Evolutionary conservation across 208 protist genomes (phyloP), one percentile per base, ranked within the genome.

Genomic region (Jaenimonas drosophilae): DNA sequence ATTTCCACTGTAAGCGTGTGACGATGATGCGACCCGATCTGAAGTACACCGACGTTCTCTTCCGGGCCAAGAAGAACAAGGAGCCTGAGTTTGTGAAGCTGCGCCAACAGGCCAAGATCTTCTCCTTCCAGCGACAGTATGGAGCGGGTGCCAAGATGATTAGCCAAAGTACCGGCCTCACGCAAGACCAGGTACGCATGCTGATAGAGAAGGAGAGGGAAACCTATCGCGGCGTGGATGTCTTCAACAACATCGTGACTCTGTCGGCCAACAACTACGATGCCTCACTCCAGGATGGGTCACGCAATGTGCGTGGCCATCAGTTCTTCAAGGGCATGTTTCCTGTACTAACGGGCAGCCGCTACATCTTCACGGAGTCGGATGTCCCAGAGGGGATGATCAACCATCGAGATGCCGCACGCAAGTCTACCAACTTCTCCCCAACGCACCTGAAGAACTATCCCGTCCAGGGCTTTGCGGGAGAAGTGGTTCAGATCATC

Each of bases 91-190:
- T 91, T 63, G 81, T 90, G 36, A 90, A 92, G 64, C 59, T 92
- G 49, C 76, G 89, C 7, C 85, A 93, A 58, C 88, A 94, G 56
- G 89, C 89, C 3, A 96, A 96, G 55, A 91, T 94, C 31, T 96
- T 96, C 61, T 94, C 85, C 28, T 96, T 96, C 49, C 89, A 96
- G 60, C 64, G 89, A 38, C 89, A 96, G 64, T 96, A 96, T 63
- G 89, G 89, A 38, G 89, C 89, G 2, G 89, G 89, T 1, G 86
- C 77, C 32, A 85, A 80, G 54, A 93, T 92, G 85, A 85, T 96
- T 49, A 91, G 83, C 56, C 62, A 88, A 51, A 91, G 82, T 48
- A 96, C 89, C 0, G 86, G 86, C 4, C 65, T 96, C 17, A 88
- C 85, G 29, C 77, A 87, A 43, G 86, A 96, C 29, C 82, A 94